phyloP scores from a whole-genome alignment of 257 asterid species.

The Euphrasia confusa region DNA sequence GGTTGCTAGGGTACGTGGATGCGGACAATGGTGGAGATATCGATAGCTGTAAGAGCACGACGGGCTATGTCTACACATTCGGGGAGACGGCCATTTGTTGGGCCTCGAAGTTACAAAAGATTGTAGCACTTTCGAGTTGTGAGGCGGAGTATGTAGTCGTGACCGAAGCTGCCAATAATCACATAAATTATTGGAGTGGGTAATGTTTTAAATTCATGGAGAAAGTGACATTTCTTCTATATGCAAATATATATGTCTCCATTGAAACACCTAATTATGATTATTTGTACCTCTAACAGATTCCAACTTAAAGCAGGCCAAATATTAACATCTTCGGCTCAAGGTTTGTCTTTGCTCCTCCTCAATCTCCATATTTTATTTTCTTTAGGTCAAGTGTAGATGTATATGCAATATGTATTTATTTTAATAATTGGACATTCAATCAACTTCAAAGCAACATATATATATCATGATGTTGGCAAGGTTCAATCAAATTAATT shows the following conservation, averaged over 20 bases:
- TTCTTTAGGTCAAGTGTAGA: no score
- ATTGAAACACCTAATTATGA: conserved; percentile 20
- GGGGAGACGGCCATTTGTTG: no score
- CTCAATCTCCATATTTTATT: neutral
- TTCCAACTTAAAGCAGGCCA: neutral
- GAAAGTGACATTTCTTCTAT: conserved; percentile 31
- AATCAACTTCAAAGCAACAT: neutral
- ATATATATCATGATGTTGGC: conserved; percentile 39
- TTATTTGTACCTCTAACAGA: neutral
- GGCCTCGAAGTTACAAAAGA: no score
- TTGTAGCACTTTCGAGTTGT: no score
- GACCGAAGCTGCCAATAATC: conserved; percentile 32
- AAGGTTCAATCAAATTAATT: conserved; percentile 57
- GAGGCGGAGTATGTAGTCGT: no score
- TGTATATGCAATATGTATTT: neutral
- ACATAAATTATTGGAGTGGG: conserved; percentile 22
- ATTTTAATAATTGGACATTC: neutral
- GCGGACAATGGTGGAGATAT: no score
- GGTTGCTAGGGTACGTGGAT: no score
- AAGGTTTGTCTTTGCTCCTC: neutral
- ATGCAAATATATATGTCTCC: conserved; percentile 28
- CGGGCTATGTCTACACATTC: no score
- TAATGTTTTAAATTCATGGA: conserved; percentile 14
- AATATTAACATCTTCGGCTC: neutral
- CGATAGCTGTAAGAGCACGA: no score